Evolutionary conservation across 73 alveolate species (phyloP).

Genomic region (Stentor coeruleus): DNA sequence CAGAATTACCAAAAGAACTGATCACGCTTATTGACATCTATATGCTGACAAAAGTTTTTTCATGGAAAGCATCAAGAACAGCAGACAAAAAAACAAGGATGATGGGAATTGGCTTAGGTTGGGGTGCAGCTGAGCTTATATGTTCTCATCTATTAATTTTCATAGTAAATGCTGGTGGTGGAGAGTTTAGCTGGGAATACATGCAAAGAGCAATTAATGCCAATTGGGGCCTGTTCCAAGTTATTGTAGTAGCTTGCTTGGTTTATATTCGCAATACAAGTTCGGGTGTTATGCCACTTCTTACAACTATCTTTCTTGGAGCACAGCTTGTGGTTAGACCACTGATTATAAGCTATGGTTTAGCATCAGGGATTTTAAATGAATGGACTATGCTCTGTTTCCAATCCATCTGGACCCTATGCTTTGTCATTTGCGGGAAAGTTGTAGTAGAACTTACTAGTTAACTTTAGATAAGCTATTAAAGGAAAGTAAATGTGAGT

Average conservation of each 20-base stretch:
- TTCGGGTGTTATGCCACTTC: neutral
- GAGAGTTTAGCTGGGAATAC: conserved; percentile 48
- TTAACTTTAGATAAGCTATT: neutral
- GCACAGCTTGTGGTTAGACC: neutral
- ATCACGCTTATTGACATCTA: conserved; percentile 30
- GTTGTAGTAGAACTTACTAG: no score
- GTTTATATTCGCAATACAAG: neutral
- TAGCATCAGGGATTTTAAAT: neutral
- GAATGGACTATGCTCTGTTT: neutral
- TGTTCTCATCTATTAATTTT: conserved; percentile 33
- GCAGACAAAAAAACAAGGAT: conserved; percentile 35
- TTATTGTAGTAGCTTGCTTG: neutral
- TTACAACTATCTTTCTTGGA: neutral
- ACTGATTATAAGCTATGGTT: no score
- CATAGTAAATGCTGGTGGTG: conserved; percentile 39
- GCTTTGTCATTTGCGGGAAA: no score
- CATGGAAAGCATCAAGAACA: conserved; percentile 12
- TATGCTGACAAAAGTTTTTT: conserved; percentile 14
- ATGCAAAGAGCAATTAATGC: conserved; percentile 42
- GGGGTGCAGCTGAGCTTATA: conserved; percentile 36
- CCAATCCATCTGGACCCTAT: neutral
- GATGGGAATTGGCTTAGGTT: conserved; percentile 43
- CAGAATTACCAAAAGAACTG: conserved; percentile 22
- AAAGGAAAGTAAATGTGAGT: neutral
- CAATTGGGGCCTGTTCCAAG: conserved; percentile 30